Percentiles rank a stretch among this genome's conserved stretches.
Conservation (phyloP, 1,284 basidiomycete genomes). For the Trametes hirsuta region DNA sequence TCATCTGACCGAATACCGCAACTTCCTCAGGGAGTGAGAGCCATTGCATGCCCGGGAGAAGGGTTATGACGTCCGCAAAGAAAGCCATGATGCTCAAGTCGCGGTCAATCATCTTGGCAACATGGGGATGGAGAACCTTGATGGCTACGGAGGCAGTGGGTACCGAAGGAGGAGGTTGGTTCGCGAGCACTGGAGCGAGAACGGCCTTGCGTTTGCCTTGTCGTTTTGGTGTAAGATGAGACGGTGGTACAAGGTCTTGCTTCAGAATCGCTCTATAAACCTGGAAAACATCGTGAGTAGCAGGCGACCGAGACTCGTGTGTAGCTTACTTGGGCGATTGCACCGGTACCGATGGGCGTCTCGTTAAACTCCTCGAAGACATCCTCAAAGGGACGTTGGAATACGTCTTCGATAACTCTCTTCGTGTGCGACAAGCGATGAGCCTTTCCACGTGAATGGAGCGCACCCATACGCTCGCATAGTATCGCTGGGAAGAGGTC, state of each 20-base stretch:
- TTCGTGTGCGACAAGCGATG: conserved; percentile 87
- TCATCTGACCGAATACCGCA: conserved; percentile 94
- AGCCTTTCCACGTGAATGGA: conserved; percentile 89
- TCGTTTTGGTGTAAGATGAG: conserved; percentile 73
- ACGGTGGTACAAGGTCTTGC: conserved; percentile 81
- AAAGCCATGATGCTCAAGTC: conserved; percentile 95
- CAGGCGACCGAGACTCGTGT: background rate
- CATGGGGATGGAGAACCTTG: conserved; percentile 93
- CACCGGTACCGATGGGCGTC: conserved; percentile 93
- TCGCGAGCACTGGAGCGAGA: conserved; percentile 56
- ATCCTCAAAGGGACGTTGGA: conserved; percentile 81
- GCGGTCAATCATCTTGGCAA: conserved; percentile 79
- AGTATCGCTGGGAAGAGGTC: conserved; percentile 95
- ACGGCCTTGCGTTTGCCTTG: conserved; percentile 51
- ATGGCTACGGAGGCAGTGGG: conserved; percentile 90
- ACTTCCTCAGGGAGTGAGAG: conserved; percentile 96
- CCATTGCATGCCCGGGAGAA: conserved; percentile 96
- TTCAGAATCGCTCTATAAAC: conserved; percentile 89
- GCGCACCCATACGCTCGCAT: conserved; percentile 82
- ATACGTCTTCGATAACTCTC: conserved; percentile 82
- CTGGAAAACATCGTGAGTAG: conserved; percentile 38
- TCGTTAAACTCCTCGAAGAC: conserved; percentile 93
- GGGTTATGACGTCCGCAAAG: conserved; percentile 82
- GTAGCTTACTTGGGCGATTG: conserved; percentile 87
- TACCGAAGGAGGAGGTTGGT: conserved; percentile 65